Conservation (phyloP, 2,329 filamentous ascomycete species). For the Xylaria sp. region DNA sequence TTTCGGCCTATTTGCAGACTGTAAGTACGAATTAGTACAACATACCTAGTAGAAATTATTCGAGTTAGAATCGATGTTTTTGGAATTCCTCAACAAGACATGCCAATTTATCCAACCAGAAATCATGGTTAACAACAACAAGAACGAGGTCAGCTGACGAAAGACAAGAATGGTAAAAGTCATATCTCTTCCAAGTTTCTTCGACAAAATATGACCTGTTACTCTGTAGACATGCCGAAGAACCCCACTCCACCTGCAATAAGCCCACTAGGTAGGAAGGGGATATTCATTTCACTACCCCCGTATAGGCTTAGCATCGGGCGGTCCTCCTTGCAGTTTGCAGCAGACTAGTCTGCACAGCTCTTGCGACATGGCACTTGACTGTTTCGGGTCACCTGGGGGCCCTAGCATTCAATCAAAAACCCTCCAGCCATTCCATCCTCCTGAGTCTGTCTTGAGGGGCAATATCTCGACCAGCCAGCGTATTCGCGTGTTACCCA, state of each 20-base stretch:
- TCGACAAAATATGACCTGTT: background rate
- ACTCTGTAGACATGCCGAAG: background rate
- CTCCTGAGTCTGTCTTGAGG: slow-evolving; percentile 1
- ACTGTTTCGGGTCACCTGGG: slow-evolving; percentile 22
- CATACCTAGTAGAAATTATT: background rate
- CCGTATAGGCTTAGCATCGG: slow-evolving; percentile 12
- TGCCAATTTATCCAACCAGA: background rate
- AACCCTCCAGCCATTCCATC: slow-evolving; percentile 26
- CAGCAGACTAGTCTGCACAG: slow-evolving; percentile 13
- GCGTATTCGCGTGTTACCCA: background rate
- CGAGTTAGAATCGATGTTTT: background rate
- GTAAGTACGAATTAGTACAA: background rate
- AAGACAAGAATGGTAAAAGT: background rate
- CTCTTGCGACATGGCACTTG: slow-evolving; percentile 30
- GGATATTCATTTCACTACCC: slow-evolving; percentile 30
- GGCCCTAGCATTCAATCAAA: slow-evolving; percentile 19
- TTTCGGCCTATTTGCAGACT: background rate
- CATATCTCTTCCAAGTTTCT: background rate
- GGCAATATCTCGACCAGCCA: background rate
- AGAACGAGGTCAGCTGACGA: background rate
- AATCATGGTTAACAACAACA: background rate
- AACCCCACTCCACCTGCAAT: background rate
- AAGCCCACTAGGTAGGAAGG: background rate
- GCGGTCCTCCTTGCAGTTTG: slow-evolving; percentile 28
- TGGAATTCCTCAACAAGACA: background rate